These are phyloP conservation scores for Lycium ferocissimum DNA, from an alignment of 257 asterid genomes.

Conservation along the genomic window DNA sequence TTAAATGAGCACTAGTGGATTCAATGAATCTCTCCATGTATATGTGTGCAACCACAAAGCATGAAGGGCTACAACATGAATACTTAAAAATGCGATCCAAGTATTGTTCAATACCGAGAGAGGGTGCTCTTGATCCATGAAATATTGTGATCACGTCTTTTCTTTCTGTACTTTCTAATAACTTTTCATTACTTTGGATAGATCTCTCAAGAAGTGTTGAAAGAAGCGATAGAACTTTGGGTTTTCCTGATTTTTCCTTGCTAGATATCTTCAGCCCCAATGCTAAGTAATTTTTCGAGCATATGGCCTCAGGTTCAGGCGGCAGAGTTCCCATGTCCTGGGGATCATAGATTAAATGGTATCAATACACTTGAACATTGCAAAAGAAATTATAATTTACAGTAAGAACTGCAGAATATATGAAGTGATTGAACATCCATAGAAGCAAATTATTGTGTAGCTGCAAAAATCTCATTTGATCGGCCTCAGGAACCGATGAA, in stretches of 20 bases:
- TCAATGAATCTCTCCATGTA: constrained; percentile 73
- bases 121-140: constrained; percentile 84
- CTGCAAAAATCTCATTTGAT: neutral
- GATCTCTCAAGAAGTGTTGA: constrained; percentile 72
- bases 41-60: constrained; percentile 80
- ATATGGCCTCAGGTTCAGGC: constrained; percentile 44
- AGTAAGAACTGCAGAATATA: neutral
- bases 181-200: constrained; percentile 63
- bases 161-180: constrained; percentile 50
- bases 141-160: constrained; percentile 70
- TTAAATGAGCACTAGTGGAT: constrained; percentile 50
- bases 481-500: neutral
- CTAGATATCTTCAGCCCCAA: constrained; percentile 64
- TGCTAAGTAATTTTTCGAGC: constrained; percentile 51
- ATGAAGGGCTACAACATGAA: constrained; percentile 89
- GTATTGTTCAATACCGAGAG: constrained; percentile 72
- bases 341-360: neutral
- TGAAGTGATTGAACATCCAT: neutral
- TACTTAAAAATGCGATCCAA: constrained; percentile 87
- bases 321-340: constrained; percentile 65
- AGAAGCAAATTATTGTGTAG: neutral
- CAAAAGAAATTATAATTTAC: neutral
- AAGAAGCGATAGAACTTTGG: constrained; percentile 66
- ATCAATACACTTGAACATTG: neutral
- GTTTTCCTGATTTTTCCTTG: constrained; percentile 60